phyloP scores from a whole-genome alignment of 2,329 filamentous ascomycete genomes.

The Diaporthe sp. region DNA sequence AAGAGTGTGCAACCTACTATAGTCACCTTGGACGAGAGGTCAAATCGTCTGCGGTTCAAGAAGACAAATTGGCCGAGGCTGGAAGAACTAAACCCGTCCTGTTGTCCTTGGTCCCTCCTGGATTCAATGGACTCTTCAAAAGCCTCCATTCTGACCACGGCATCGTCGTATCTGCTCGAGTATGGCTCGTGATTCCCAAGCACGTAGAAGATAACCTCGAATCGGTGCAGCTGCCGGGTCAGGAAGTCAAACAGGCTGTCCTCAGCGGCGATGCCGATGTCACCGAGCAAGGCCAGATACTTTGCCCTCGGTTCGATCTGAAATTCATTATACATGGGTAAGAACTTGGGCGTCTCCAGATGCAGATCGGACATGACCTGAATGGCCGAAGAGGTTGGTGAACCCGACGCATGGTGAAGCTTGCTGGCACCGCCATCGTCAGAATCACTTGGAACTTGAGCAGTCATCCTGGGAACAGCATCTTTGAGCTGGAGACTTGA shows the following conservation, averaged over 20 bases:
- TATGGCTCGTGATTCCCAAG: slow-evolving; percentile 12
- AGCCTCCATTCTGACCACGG: background rate
- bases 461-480: background rate
- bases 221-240: background rate
- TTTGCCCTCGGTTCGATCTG: background rate
- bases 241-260: background rate
- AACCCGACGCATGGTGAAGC: background rate
- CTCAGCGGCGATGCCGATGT: background rate
- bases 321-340: background rate
- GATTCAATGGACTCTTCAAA: background rate
- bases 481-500: background rate
- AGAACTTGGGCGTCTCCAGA: background rate
- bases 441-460: background rate
- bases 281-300: background rate
- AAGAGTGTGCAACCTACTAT: slow-evolving; percentile 4
- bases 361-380: slow-evolving; percentile 16
- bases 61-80: background rate
- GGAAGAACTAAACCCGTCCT: background rate
- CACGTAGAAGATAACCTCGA: background rate
- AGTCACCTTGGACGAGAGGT: background rate
- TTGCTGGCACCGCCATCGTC: background rate
- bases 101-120: background rate
- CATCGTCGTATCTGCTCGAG: background rate
- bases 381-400: background rate
- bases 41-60: background rate